A percentile compares a stretch with the other conserved stretches of the same genome.
Conservation (phyloP, 805 yeast species). For the Sugiyamaella floridensis region DNA sequence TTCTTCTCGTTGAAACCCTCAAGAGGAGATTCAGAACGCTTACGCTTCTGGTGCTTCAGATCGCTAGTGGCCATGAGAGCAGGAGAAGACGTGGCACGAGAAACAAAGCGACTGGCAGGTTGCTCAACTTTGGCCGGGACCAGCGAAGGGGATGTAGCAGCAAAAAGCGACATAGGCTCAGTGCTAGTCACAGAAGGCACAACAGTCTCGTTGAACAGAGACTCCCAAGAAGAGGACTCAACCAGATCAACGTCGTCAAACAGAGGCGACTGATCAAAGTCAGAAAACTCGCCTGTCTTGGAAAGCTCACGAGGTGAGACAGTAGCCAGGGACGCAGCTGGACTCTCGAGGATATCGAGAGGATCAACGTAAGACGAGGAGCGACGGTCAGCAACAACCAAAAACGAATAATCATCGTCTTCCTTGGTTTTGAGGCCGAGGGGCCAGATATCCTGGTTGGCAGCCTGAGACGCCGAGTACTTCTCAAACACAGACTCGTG, state of each 20-base stretch:
- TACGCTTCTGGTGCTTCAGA: conserved; percentile 10
- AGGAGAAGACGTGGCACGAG: background rate
- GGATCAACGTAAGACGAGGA: conserved; percentile 10
- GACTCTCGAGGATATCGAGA: conserved; percentile 5
- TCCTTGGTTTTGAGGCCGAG: conserved; percentile 10
- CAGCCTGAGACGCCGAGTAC: conserved; percentile 29
- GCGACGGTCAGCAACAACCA: conserved; percentile 3
- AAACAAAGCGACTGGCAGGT: background rate
- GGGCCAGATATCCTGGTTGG: conserved; percentile 21
- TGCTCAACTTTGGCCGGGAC: background rate
- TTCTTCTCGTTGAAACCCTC: conserved; percentile 29
- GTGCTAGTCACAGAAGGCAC: conserved; percentile 2
- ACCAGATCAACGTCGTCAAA: conserved; percentile 26
- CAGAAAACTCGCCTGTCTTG: conserved; percentile 13
- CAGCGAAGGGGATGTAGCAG: background rate
- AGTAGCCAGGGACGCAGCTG: conserved; percentile 13
- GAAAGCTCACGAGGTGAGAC: conserved; percentile 20
- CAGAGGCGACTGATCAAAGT: conserved; percentile 28
- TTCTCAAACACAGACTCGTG: conserved; percentile 29
- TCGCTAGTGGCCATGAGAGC: background rate
- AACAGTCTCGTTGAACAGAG: conserved; percentile 27
- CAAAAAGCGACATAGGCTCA: background rate
- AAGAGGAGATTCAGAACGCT: conserved; percentile 16
- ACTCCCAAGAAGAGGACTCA: conserved; percentile 27
- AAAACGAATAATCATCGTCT: conserved; percentile 7